Conservation (phyloP, 179 eudicot genomes). For the Spinacia oleracea region DNA sequence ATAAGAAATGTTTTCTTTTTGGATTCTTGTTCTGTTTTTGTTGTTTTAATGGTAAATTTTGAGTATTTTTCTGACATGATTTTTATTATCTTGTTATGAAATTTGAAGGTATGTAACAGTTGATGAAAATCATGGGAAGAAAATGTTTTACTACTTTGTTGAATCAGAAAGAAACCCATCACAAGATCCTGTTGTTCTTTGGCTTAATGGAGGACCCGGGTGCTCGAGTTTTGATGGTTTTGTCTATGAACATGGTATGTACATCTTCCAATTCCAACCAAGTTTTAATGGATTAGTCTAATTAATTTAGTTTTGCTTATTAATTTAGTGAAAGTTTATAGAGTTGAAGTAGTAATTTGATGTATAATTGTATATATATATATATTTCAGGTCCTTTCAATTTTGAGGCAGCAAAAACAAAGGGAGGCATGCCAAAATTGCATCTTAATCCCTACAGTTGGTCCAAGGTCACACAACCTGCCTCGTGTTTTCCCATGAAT, state of each 20-base stretch:
- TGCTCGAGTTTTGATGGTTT: conserved; percentile 99
- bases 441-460: conserved; percentile 91
- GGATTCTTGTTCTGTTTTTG: background rate
- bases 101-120: conserved; percentile 79
- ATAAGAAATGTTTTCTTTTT: too few relatives aligned
- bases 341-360: background rate
- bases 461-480: conserved; percentile 68
- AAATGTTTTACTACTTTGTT: conserved; percentile 82
- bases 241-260: conserved; percentile 89
- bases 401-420: conserved; percentile 59
- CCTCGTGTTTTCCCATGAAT: background rate
- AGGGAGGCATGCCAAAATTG: conserved; percentile 61
- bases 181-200: conserved; percentile 86
- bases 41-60: background rate
- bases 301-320: background rate
- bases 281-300: background rate
- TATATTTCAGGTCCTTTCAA: conserved; percentile 86
- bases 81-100: too few relatives aligned
- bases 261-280: background rate
- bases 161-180: conserved; percentile 75
- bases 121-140: conserved; percentile 73
- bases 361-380: too few relatives aligned
- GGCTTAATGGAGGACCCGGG: conserved; percentile 99
- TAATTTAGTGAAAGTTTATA: background rate
- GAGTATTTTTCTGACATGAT: background rate